Percentiles rank a stretch among this genome's conserved stretches.
Conservation (phyloP, 2,329 filamentous ascomycete species). For the Hymenoscyphus scutula region DNA sequence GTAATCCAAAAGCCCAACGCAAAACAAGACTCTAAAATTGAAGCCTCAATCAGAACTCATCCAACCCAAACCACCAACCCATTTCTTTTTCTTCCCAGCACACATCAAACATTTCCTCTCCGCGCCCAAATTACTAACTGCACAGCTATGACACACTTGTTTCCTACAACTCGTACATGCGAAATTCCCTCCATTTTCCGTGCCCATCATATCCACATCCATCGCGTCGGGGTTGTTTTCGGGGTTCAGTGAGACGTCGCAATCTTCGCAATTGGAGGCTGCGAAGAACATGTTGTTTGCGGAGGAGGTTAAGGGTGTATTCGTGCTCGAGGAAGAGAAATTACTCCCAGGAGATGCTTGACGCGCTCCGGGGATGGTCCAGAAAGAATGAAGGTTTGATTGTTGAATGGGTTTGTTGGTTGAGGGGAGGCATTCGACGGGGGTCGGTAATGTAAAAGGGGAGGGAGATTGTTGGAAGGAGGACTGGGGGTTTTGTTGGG, state of each 20-base stretch:
- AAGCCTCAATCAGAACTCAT: constrained; percentile 9
- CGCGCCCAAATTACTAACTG: constrained; percentile 56
- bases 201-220: constrained; percentile 42
- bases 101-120: constrained; percentile 53
- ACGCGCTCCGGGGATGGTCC: constrained; percentile 46
- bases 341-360: constrained; percentile 37
- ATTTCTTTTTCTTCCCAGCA: constrained; percentile 35
- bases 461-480: constrained; percentile 22
- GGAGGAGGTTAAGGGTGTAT: constrained; percentile 15
- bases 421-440: constrained; percentile 23
- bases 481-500: constrained; percentile 43
- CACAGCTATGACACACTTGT: constrained; percentile 58
- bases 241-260: constrained; percentile 39
- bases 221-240: constrained; percentile 37
- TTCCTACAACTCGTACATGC: constrained; percentile 52
- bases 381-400: constrained; percentile 59
- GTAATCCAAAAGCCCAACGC: background rate
- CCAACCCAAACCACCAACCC: constrained; percentile 28
- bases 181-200: constrained; percentile 39
- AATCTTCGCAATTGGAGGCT: constrained; percentile 53
- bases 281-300: constrained; percentile 24
- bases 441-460: constrained; percentile 19
- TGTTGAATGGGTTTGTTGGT: constrained; percentile 37
- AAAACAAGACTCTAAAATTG: constrained; percentile 11
- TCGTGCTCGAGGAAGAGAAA: constrained; percentile 28